A percentile compares a stretch with the other conserved stretches of the same genome.
phyloP scores from a whole-genome alignment of 306 rosid genomes.

The Gastrolobium villosum region DNA sequence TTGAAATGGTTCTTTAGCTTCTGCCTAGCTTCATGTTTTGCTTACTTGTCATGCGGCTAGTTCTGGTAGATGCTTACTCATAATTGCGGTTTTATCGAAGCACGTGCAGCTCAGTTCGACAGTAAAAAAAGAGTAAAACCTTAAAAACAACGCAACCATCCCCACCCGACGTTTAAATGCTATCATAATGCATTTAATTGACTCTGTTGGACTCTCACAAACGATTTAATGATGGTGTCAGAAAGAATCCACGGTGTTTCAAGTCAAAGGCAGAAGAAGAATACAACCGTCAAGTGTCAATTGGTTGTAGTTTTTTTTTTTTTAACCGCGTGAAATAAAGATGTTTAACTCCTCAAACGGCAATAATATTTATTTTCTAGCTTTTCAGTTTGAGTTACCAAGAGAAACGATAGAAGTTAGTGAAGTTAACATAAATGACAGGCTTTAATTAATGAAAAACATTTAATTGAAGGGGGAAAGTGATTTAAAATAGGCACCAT shows the following conservation, averaged over 20 bases:
- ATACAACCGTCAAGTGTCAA: neutral
- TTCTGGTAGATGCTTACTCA: constrained; percentile 13
- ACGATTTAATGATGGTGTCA: constrained; percentile 37
- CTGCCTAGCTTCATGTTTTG: neutral
- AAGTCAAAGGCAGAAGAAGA: neutral
- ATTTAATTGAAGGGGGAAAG: neutral
- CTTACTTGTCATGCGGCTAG: neutral
- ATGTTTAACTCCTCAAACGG: neutral
- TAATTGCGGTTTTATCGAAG: constrained; percentile 25
- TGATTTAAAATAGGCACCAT: neutral
- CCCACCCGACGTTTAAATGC: constrained; percentile 55
- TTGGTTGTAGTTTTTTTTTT: neutral
- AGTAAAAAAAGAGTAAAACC: neutral
- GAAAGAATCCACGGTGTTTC: constrained; percentile 23
- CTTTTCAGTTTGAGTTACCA: neutral
- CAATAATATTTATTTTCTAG: neutral
- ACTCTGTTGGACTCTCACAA: constrained; percentile 14
- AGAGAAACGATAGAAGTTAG: neutral
- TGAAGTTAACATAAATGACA: neutral
- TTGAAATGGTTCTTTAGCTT: constrained; percentile 2
- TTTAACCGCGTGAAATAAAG: neutral
- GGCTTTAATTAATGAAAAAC: constrained; percentile 11
- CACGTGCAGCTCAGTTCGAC: constrained; percentile 39
- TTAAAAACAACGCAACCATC: constrained; percentile 23
- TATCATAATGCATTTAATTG: constrained; percentile 50